Conservation (phyloP, 768 basidiomycete species). For the Pluteus cervinus region DNA sequence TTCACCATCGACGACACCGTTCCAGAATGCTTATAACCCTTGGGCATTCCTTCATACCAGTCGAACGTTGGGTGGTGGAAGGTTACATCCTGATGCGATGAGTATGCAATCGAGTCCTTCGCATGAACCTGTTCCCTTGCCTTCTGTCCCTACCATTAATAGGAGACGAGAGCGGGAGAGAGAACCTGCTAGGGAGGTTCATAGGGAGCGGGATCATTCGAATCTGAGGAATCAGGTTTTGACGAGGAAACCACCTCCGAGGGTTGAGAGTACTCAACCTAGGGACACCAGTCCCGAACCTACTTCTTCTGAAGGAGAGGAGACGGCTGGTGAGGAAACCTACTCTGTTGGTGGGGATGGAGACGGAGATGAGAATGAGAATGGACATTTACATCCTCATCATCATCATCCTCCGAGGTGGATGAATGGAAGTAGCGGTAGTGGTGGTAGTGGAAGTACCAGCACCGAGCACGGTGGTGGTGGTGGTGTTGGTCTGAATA, state of each 20-base stretch:
- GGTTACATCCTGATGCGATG: slow-evolving; percentile 35
- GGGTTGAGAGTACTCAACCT: slow-evolving; percentile 80
- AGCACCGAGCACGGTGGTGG: no score
- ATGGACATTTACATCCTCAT: no score
- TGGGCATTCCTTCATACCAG: slow-evolving; percentile 68
- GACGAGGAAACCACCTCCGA: slow-evolving; percentile 57
- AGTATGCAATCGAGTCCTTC: slow-evolving; percentile 71
- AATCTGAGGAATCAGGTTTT: slow-evolving; percentile 20
- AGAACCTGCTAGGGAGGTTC: background rate
- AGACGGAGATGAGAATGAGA: slow-evolving; percentile 3
- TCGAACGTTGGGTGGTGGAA: slow-evolving; percentile 38
- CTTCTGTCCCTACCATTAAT: slow-evolving; percentile 37
- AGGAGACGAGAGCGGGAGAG: slow-evolving; percentile 24
- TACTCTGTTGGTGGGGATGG: slow-evolving; percentile 22
- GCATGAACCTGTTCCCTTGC: slow-evolving; percentile 57
- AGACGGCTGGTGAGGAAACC: slow-evolving; percentile 65
- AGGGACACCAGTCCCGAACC: slow-evolving; percentile 77
- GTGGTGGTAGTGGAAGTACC: slow-evolving; percentile 6
- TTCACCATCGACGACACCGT: slow-evolving; percentile 72
- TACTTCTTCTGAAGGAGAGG: slow-evolving; percentile 70
- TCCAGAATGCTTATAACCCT: slow-evolving; percentile 60
- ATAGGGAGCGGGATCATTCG: slow-evolving; percentile 9
- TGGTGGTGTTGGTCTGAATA: no score
- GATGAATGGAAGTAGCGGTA: background rate
- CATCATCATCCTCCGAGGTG: no score